Evolutionary conservation across 208 protist species (phyloP), one percentile per base, ranked within the genome.

Genomic region (Phytomonas sp.): DNA sequence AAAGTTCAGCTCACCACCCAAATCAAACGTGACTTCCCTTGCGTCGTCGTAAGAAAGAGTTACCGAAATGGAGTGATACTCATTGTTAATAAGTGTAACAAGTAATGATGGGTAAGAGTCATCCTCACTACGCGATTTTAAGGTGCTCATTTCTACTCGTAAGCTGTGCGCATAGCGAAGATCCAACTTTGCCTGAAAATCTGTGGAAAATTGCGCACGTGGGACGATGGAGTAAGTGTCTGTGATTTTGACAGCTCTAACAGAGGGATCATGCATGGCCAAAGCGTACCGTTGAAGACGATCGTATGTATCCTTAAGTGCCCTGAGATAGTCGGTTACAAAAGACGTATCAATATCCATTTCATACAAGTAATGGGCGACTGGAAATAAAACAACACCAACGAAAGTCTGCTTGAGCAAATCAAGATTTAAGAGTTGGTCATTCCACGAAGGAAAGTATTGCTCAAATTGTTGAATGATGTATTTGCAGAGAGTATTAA

Each of bases 371-470:
- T 87, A 86, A 74, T 96, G 91, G 13, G 78, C 81, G 37, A 92
- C 82, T 20, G 91, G 88, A 66, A 89, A 93, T 26, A 92, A 70
- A 7, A 92, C 84, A n/a, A 87, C 77, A 4, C 91, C 91, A 68
- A 96, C 72, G 13, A 80, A 81, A 17, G 91, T 94, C 7, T 81
- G 80, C 62, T 87, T 84, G 11, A 94, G 73, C 36, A 83, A 63
- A 15, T 79, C 71, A 20, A 78, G 40, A 71, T 73, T 73, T 15
- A 43, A 74, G 17, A 67, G 56, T 20, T 73, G 81, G 56, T 85
- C 78, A 9, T 60, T 64, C 17, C 70, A 40, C 6, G 64, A 31
- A 28, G 79, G 60, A 59, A 76, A 85, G 15, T 76, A 60, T 61
- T 82, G 68, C 61, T 88, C 78, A 63, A 89, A 95, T 29, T 77